Evolutionary conservation across 257 asterid genomes (phyloP), one percentile per base, ranked within the genome.

Genomic region (Thymus quinquecostatus): DNA sequence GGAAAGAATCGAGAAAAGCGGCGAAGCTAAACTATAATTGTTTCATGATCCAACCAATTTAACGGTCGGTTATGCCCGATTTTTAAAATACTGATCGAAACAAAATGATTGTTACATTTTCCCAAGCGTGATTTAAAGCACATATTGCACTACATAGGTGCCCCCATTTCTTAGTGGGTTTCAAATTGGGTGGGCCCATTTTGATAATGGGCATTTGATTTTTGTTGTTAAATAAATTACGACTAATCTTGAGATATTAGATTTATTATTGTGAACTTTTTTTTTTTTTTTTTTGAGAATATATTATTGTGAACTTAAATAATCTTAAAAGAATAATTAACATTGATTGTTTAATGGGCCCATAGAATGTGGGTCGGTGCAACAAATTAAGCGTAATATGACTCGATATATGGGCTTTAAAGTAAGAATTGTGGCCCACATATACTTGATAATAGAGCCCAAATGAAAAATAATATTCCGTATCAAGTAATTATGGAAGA

Each of bases 81-180:
- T 21, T 21, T 21, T 21, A 21, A 21, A 21, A 21, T 21, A 21
- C 21, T 21, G 21, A 21, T 21, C 21, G 21, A 0, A 59, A 59
- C 47, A 47, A 49, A 34, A 49, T 48, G 2, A 66, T n/a, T 2
- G 5, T 21, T 30, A 5, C 14, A 21, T 28, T 56, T 69, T 69
- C 21, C 4, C 11, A 12, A 41, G 30, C n/a, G 21, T 44, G 49
- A 44, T 58, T 48, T 44, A 3, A 45, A 29, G 11, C 55, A 58
- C 32, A 49, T 27, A 28, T 27, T 6, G 10, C 34, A 43, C 50
- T 50, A 5, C 21, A 11, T 11, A 40, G 9, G 14, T 56, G 79
- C 79, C 45, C 45, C 59, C 53, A 60, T 61, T 47, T 21, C 33
- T 27, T 6, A 68, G 75, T 75, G 79, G 74, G 41, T 45, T 68